These are phyloP conservation scores for Globisporangium perplexum DNA, from an alignment of 352 stramenopile species.

Conservation along the genomic window DNA sequence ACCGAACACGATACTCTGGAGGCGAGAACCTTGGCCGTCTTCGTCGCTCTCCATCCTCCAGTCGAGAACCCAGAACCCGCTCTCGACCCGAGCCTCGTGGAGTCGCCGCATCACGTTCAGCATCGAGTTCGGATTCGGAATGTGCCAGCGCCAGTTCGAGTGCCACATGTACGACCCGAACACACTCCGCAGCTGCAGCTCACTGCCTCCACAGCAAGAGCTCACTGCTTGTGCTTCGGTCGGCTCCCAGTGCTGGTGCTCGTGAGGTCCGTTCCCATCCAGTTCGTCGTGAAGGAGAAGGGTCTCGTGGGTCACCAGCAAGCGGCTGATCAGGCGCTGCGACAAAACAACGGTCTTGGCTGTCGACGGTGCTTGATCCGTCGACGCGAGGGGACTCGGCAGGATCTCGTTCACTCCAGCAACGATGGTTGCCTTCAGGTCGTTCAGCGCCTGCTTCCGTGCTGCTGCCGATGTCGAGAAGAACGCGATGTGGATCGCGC, in stretches of 20 bases:
- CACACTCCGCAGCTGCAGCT: constrained; percentile 64
- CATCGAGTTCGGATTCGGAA: constrained; percentile 44
- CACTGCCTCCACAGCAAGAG: constrained; percentile 72
- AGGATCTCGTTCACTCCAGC: constrained; percentile 40
- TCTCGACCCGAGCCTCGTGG: constrained; percentile 60
- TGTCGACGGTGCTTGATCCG: constrained; percentile 1
- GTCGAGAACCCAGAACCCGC: constrained; percentile 81
- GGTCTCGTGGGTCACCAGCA: constrained; percentile 73
- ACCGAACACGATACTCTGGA: constrained; percentile 75
- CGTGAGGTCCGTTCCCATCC: constrained; percentile 5
- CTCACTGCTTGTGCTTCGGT: constrained; percentile 20
- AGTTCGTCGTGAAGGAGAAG: constrained; percentile 39
- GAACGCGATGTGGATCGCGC: constrained; percentile 81
- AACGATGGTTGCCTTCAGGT: constrained; percentile 67
- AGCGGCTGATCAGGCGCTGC: constrained; percentile 75
- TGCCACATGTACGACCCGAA: constrained; percentile 88
- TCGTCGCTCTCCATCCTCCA: constrained; percentile 68
- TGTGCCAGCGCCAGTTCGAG: constrained; percentile 80
- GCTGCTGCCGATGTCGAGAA: constrained; percentile 65
- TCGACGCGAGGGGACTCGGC: constrained; percentile 7
- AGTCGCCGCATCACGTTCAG: constrained; percentile 65
- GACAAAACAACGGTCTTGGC: constrained; percentile 38
- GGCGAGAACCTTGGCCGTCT: constrained; percentile 35
- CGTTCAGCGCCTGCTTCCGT: constrained; percentile 58
- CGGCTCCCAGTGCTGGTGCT: constrained; percentile 8